Evolutionary conservation across 352 stramenopile species (phyloP), one percentile per base, ranked within the genome.

Genomic region (Phytophthora cactorum): DNA sequence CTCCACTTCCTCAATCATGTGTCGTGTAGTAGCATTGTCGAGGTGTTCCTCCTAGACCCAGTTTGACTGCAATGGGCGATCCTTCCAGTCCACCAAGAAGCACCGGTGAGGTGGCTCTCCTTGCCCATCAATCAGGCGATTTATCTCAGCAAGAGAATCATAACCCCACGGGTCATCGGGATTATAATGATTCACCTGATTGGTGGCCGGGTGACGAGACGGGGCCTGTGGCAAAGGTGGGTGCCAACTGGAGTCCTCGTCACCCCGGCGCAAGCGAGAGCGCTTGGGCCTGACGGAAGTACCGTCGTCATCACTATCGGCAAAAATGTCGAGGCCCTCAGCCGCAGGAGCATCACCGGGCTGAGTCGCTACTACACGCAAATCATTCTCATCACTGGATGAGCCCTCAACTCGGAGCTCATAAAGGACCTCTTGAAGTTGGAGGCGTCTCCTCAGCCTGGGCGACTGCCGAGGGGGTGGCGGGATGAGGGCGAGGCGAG

Each of bases 41-140:
- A 59, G 27, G 5, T 36, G 12, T 31, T 72, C 57, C 12, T 27
- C 11, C 56, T 57, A 67, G 0, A 63, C 64, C 52, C 52, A 72
- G 10, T 43, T 63, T 1, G 68, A 1, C 22, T 59, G 50, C 0
- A 67, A 12, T 0, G 41, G 50, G 0, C 10, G 32, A 0, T 3
- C 32, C 4, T 58, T 27, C 63, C 56, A 66, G 12, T 66, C 11
- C 0, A 49, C 51, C 4, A 71, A 25, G 27, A 52, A 71, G n/a
- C 50, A 61, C 1, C 27, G 22, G 22, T 22, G 22, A 22, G 22
- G 22, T 22, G 22, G 22, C 22, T 22, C 22, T 22, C 22, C 22
- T 22, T 22, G 22, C 22, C 1, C 22, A 22, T 22, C 22, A 22
- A 22, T 22, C 22, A 22, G 0, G 22, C 22, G 22, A 22, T 22